A percentile compares a stretch with the other conserved stretches of the same genome.
Evolutionary conservation across 176 grass and related monocot species (phyloP).

Genomic region (Zea luxurians): DNA sequence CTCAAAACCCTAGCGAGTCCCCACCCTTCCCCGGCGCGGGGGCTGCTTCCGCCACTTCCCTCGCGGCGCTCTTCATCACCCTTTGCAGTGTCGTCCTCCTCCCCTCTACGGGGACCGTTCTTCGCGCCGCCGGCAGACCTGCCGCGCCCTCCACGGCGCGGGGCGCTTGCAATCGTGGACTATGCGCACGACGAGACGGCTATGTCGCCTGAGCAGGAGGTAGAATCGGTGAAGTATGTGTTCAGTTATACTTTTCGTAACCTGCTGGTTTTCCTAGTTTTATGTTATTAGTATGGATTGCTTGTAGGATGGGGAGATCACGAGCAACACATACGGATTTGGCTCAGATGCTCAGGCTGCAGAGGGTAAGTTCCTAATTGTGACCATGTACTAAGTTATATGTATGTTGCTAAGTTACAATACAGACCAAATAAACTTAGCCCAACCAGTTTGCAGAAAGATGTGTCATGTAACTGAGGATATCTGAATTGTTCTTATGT

Average conservation of each 20-base stretch:
- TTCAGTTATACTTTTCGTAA: conserved; percentile 19
- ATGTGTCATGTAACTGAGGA: not conserved
- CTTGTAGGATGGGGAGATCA: conserved; percentile 63
- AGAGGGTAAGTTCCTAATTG: conserved; percentile 37
- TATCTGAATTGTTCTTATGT: not conserved
- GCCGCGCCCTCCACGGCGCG: conserved; percentile 37
- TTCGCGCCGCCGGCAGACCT: conserved; percentile 31
- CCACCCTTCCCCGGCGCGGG: conserved; percentile 38
- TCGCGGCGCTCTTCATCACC: conserved; percentile 44
- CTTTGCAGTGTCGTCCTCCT: conserved; percentile 37
- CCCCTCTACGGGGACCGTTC: conserved; percentile 29
- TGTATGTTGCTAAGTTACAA: not conserved
- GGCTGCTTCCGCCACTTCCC: conserved; percentile 35
- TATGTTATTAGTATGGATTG: conserved; percentile 31
- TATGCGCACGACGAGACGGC: conserved; percentile 85
- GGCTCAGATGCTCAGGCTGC: conserved; percentile 29
- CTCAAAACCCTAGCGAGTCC: conserved; percentile 55
- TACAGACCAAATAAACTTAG: conserved; percentile 5
- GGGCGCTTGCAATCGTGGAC: conserved; percentile 74
- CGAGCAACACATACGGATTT: conserved; percentile 14
- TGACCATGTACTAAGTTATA: not conserved
- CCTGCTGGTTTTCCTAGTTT: conserved; percentile 29
- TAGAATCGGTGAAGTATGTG: conserved; percentile 45
- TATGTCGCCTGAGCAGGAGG: conserved; percentile 84
- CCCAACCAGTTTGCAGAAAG: not conserved